A percentile compares a stretch with the other conserved stretches of the same genome.
These are phyloP conservation scores for Solanum medicagineum DNA, from an alignment of 257 asterid genomes.

Conservation along the genomic window DNA sequence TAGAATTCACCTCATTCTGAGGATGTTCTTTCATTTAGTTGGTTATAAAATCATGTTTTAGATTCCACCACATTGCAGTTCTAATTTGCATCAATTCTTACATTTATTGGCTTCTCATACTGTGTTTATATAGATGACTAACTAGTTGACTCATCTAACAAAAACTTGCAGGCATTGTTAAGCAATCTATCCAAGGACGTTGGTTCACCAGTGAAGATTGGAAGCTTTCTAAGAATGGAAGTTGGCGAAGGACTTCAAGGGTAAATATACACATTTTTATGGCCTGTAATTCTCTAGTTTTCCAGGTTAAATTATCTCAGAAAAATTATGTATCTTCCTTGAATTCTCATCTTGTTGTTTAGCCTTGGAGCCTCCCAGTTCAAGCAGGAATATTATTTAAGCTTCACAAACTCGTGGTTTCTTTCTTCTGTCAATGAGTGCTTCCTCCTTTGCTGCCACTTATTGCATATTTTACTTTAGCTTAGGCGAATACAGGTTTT, in stretches of 20 bases:
- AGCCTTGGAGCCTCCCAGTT: not conserved
- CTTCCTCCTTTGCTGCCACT: not conserved
- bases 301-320: not conserved
- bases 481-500: not conserved
- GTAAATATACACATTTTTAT: constrained; percentile 17
- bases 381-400: not conserved
- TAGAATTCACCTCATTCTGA: not conserved
- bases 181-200: constrained; percentile 69
- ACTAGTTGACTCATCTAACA: constrained; percentile 1
- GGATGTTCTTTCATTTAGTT: not conserved
- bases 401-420: not conserved
- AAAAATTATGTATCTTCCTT: not conserved
- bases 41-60: not conserved
- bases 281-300: not conserved
- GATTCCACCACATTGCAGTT: not conserved
- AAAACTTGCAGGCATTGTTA: constrained; percentile 47
- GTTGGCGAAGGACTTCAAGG: constrained; percentile 84
- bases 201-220: constrained; percentile 69
- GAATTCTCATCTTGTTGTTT: not conserved
- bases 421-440: not conserved
- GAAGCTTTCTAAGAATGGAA: constrained; percentile 72
- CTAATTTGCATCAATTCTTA: not conserved
- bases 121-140: not conserved
- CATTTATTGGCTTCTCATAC: not conserved
- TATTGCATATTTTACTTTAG: not conserved